phyloP scores from a whole-genome alignment of 2,329 filamentous ascomycete genomes.

The Ascocoryne sarcoides region DNA sequence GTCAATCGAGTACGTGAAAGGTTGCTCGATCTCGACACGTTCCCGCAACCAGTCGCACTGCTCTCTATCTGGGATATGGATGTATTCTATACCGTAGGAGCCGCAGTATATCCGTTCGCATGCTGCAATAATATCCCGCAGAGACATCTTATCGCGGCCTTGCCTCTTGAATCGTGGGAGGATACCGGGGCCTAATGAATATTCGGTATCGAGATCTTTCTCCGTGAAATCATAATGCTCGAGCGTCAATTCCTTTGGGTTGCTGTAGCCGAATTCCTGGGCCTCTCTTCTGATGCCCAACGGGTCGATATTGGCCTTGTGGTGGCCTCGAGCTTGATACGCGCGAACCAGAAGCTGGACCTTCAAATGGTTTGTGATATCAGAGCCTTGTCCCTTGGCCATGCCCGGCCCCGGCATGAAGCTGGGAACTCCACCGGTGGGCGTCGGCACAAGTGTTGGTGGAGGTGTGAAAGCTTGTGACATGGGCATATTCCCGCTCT shows the following conservation, averaged over 20 bases:
- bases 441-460: slow-evolving; percentile 78
- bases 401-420: slow-evolving; percentile 62
- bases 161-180: slow-evolving; percentile 87
- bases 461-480: slow-evolving; percentile 95
- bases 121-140: slow-evolving; percentile 84
- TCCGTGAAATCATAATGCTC: slow-evolving; percentile 94
- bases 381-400: slow-evolving; percentile 59
- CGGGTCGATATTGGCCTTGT: slow-evolving; percentile 96
- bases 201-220: slow-evolving; percentile 87
- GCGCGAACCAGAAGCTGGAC: slow-evolving; percentile 94
- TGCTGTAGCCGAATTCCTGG: slow-evolving; percentile 74
- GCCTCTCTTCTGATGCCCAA: slow-evolving; percentile 85
- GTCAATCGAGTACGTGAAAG: slow-evolving; percentile 95
- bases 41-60: slow-evolving; percentile 98
- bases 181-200: slow-evolving; percentile 87
- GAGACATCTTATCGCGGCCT: slow-evolving; percentile 86
- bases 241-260: slow-evolving; percentile 85
- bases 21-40: slow-evolving; percentile 84
- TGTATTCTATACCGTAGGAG: slow-evolving; percentile 96
- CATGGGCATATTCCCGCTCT: slow-evolving; percentile 94
- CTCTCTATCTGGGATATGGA: slow-evolving; percentile 94
- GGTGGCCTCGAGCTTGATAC: slow-evolving; percentile 95
- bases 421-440: slow-evolving; percentile 67
- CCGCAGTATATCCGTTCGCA: slow-evolving; percentile 97
- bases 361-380: slow-evolving; percentile 94